Conservation (phyloP, 2,329 filamentous ascomycete genomes). For the Gremmenia infestans region DNA sequence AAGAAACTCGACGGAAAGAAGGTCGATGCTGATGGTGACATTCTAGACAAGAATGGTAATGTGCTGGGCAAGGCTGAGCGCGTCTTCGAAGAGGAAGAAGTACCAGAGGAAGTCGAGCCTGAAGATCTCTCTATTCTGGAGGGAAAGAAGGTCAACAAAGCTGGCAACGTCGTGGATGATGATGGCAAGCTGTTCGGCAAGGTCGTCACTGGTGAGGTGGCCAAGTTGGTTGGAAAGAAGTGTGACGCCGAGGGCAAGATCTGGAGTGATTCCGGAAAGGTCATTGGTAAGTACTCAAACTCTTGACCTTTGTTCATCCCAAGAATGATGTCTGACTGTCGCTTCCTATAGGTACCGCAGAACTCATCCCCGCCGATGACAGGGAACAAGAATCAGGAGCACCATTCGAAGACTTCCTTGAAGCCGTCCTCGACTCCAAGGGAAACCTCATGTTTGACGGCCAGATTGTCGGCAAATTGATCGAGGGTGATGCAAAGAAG, state of each 20-base stretch:
- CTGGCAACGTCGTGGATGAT: slow-evolving; percentile 51
- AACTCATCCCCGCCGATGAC: slow-evolving; percentile 55
- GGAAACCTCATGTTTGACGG: slow-evolving; percentile 48
- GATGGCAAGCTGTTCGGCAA: slow-evolving; percentile 54
- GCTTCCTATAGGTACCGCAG: slow-evolving; percentile 46
- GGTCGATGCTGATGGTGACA: slow-evolving; percentile 79
- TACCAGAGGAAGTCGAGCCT: slow-evolving; percentile 19
- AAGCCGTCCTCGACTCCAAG: slow-evolving; percentile 48
- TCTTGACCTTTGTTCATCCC: neutral
- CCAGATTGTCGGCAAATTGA: slow-evolving; percentile 52
- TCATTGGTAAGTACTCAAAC: slow-evolving; percentile 37
- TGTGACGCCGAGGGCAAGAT: slow-evolving; percentile 64
- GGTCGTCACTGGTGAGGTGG: slow-evolving; percentile 57
- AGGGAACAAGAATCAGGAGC: slow-evolving; percentile 44
- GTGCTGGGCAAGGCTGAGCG: slow-evolving; percentile 35
- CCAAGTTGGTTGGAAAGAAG: slow-evolving; percentile 59
- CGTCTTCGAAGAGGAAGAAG: slow-evolving; percentile 31
- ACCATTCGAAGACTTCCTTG: slow-evolving; percentile 55
- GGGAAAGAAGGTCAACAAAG: slow-evolving; percentile 53
- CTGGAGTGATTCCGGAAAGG: slow-evolving; percentile 65
- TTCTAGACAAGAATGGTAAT: slow-evolving; percentile 70
- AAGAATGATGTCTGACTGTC: neutral
- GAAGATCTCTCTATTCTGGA: slow-evolving; percentile 46
- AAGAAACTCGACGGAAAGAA: slow-evolving; percentile 59
- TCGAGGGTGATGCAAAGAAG: slow-evolving; percentile 59